Conservation (phyloP, 768 basidiomycete species). For the Mycena sanguinolenta region DNA sequence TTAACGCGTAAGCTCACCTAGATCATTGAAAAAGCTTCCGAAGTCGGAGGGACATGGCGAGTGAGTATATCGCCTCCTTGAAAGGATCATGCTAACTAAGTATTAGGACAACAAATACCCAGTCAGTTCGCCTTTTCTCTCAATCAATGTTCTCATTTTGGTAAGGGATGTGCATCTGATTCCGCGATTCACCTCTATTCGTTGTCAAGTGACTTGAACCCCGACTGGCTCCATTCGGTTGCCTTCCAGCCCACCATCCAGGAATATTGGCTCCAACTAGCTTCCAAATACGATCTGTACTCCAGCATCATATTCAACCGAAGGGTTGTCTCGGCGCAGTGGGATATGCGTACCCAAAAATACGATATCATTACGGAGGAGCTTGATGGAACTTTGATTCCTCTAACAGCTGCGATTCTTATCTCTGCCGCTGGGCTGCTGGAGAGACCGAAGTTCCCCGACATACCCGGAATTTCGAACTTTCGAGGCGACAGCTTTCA, state of each 20-base stretch:
- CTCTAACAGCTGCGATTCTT: slow-evolving; percentile 54
- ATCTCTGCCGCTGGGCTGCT: slow-evolving; percentile 66
- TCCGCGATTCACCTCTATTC: slow-evolving; percentile 57
- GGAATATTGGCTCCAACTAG: slow-evolving; percentile 56
- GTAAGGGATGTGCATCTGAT: slow-evolving; percentile 61
- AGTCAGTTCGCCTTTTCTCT: slow-evolving; percentile 32
- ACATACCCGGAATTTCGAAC: slow-evolving; percentile 48
- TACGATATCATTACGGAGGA: slow-evolving; percentile 56
- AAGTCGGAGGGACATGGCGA: slow-evolving; percentile 67
- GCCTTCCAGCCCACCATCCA: slow-evolving; percentile 58
- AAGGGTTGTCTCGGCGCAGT: slow-evolving; percentile 58
- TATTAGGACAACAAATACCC: slow-evolving; percentile 52
- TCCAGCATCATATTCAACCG: slow-evolving; percentile 58
- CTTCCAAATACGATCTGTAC: slow-evolving; percentile 57
- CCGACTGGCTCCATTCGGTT: slow-evolving; percentile 57
- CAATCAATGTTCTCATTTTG: slow-evolving; percentile 38
- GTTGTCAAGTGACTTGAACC: slow-evolving; percentile 59
- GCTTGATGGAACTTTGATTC: slow-evolving; percentile 42
- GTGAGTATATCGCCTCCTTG: slow-evolving; percentile 46
- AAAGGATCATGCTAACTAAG: background rate
- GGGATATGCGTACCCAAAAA: slow-evolving; percentile 52
- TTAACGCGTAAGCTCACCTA: slow-evolving; percentile 25
- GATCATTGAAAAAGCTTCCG: slow-evolving; percentile 61
- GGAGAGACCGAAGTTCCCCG: slow-evolving; percentile 57
- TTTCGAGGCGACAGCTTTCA: slow-evolving; percentile 67